These are phyloP conservation scores for Aspergillus taichungensis DNA, from an alignment of 495 filamentous ascomycete species.

Conservation along the genomic window DNA sequence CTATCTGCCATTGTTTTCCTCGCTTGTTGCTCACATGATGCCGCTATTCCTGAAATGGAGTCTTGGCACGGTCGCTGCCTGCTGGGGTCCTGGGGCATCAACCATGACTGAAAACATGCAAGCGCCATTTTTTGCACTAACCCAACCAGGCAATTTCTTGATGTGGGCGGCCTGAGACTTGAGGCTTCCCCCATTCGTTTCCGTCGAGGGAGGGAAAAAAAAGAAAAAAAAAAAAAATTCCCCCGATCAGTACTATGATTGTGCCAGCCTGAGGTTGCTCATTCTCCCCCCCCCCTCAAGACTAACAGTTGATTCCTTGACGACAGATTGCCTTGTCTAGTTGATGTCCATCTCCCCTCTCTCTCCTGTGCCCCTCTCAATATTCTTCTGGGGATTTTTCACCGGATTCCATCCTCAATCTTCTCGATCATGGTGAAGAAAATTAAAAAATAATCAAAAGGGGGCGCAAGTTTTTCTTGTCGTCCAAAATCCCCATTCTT, in stretches of 20 bases:
- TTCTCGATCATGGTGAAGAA: too few relatives aligned
- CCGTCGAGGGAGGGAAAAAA: too few relatives aligned
- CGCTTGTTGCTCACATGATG: not conserved
- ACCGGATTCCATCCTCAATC: too few relatives aligned
- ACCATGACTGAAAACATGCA: constrained; percentile 5
- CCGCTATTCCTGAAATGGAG: constrained; percentile 13
- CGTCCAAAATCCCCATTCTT: too few relatives aligned
- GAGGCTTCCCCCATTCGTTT: not conserved
- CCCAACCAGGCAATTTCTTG: constrained; percentile 7
- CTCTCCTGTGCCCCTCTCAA: too few relatives aligned
- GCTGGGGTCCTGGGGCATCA: constrained; percentile 3
- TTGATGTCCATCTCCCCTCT: too few relatives aligned
- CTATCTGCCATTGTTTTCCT: constrained; percentile 2
- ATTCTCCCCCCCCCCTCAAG: not conserved
- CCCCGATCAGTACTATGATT: not conserved
- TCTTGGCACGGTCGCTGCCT: constrained; percentile 8
- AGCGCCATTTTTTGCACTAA: not conserved
- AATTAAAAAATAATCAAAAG: too few relatives aligned
- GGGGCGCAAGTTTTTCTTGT: too few relatives aligned
- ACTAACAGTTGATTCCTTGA: too few relatives aligned
- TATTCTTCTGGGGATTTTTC: too few relatives aligned
- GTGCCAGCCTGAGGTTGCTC: not conserved
- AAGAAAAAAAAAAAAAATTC: too few relatives aligned
- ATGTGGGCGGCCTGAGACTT: constrained; percentile 7
- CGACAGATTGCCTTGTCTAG: too few relatives aligned